Conservation (phyloP, 305 asterid species). For the Euphrasia arctica region DNA sequence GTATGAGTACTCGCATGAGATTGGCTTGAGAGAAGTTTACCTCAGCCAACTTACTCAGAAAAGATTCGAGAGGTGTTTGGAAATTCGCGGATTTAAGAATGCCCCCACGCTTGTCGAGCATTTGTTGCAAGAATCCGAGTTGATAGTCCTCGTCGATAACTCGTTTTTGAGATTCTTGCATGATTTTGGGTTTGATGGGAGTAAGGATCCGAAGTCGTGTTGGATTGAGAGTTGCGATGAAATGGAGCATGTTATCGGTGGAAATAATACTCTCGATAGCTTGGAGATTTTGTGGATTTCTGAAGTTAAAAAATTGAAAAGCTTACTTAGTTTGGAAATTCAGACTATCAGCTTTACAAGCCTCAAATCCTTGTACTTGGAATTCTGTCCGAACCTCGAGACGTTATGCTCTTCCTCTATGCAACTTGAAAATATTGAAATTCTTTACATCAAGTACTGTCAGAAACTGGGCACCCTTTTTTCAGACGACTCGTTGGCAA, state of each 20-base stretch:
- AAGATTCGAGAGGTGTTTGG: constrained; percentile 24
- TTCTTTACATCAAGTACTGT: constrained; percentile 38
- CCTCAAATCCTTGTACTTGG: constrained; percentile 35
- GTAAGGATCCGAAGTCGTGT: constrained; percentile 30
- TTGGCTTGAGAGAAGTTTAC: constrained; percentile 21
- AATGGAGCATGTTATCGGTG: constrained; percentile 27
- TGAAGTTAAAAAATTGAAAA: constrained; percentile 20
- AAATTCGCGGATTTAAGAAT: constrained; percentile 31
- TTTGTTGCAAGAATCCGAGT: constrained; percentile 25
- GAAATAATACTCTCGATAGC: constrained; percentile 3
- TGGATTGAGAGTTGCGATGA: constrained; percentile 43
- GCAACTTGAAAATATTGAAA: constrained; percentile 28
- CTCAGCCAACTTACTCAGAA: constrained; percentile 8
- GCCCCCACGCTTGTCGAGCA: constrained; percentile 24
- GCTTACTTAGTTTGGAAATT: constrained; percentile 11
- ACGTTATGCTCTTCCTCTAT: constrained; percentile 22
- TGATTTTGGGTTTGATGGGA: constrained; percentile 20
- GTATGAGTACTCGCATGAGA: constrained; percentile 22
- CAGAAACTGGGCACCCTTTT: constrained; percentile 23
- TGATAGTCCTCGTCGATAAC: constrained; percentile 26
- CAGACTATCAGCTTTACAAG: constrained; percentile 18
- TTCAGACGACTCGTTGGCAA: constrained; percentile 16
- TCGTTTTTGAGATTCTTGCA: constrained; percentile 24
- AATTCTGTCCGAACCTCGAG: constrained; percentile 36
- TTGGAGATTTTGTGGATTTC: constrained; percentile 34